Percentiles rank a stretch among this genome's conserved stretches.
These are phyloP conservation scores for Pseudogymnoascus sp. DNA, from an alignment of 2,329 filamentous ascomycete species.

Conservation along the genomic window DNA sequence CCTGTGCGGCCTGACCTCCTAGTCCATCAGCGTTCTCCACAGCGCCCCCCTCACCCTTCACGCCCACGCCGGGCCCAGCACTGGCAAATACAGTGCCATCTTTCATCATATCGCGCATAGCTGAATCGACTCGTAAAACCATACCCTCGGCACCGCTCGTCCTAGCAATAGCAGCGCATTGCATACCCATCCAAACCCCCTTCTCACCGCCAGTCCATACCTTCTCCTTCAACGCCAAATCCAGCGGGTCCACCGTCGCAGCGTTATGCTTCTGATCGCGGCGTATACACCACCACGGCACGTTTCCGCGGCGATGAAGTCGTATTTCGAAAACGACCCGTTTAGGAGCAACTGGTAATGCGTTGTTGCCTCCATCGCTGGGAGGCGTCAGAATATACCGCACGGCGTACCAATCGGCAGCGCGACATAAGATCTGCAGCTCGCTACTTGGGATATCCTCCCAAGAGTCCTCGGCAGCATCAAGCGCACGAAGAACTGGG, in stretches of 20 bases:
- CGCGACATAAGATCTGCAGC: conserved; percentile 45
- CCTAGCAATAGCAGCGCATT: conserved; percentile 39
- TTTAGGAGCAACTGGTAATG: conserved; percentile 24
- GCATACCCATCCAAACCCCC: conserved; percentile 40
- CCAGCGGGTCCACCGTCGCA: conserved; percentile 25
- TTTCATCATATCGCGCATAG: conserved; percentile 24
- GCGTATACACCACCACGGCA: conserved; percentile 30
- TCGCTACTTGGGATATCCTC: conserved; percentile 34
- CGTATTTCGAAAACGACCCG: conserved; percentile 46
- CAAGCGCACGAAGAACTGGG: conserved; percentile 55
- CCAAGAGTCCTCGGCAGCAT: conserved; percentile 52
- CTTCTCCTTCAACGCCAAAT: conserved; percentile 32
- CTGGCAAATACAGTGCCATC: not conserved
- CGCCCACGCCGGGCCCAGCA: not conserved
- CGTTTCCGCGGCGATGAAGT: conserved; percentile 40
- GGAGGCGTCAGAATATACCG: conserved; percentile 42
- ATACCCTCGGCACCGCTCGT: conserved; percentile 36
- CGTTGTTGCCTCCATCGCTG: conserved; percentile 10
- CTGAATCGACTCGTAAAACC: conserved; percentile 41
- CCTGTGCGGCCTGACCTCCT: not conserved
- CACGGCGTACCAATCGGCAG: conserved; percentile 50
- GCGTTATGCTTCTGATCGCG: conserved; percentile 21
- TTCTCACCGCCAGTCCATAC: conserved; percentile 40
- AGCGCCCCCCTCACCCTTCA: not conserved
- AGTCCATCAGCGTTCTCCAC: not conserved